Base-by-base conservation (phyloP, 75 land plant species). In the Larix kaempferi region DNA sequence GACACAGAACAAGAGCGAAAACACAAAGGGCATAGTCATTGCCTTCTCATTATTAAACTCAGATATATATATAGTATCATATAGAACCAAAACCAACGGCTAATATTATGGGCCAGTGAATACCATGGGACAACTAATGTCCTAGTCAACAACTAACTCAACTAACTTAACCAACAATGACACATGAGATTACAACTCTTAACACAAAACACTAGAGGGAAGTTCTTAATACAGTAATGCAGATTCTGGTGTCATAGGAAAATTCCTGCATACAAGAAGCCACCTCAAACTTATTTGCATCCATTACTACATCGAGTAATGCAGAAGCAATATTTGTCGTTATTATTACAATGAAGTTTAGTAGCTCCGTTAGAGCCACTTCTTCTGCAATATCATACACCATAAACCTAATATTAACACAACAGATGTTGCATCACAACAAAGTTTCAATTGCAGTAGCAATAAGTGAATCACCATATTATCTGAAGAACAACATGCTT, bases 251-350 rank as follows among this genome's bases (percentile, higher is more conserved):
- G 99, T 98, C 99, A 98, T 98, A 66, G 94, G 90, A 76, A 95
- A 27, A 63, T 89, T 88, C 16, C 94, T 77, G 88, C 99, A 98
- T 95, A 82, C 99, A 98, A 16, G 98, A 90, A 74, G 95, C 95
- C 56, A 98, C 99, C 75, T 98, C 98, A 86, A 87, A 98, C 78
- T 98, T 98, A 80, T 98, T 98, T 27, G 99, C 98, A 44, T 94
- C 99, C 95, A 98, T 92, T 6, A 98, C 86, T 59, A 98, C 95
- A 83, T 98, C 99, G 6, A 98, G 82, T 37, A 98, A 71, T 57
- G 84, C 90, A 49, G 93, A 82, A 72, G 95, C 88, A 33, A 89
- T 78, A 59, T 80, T 93, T 8, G 88, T 83, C 41, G 90, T 78
- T 75, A 98, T 49, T 29, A 85, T 88, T 65, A 90, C 95, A 75